Conservation (phyloP, 1,284 basidiomycete species). For the Singerocomus rubriflavus region DNA sequence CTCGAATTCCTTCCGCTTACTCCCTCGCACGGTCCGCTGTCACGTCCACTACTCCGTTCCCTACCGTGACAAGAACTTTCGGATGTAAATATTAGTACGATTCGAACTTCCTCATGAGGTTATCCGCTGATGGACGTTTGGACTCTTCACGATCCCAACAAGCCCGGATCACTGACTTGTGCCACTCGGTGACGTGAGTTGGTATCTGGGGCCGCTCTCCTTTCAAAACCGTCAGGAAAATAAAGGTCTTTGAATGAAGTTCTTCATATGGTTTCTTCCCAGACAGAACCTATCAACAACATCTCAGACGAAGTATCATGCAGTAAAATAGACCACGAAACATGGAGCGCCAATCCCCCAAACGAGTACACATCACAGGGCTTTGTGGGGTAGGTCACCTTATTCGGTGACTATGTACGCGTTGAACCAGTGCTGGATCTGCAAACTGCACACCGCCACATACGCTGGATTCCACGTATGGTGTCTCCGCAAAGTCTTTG, state of each 20-base stretch:
- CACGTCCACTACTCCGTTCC: too few relatives aligned
- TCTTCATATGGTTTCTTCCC: conserved; percentile 24
- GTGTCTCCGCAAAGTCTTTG: conserved; percentile 31
- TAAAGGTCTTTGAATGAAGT: background rate
- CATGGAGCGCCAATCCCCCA: conserved; percentile 30
- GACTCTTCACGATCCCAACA: conserved; percentile 23
- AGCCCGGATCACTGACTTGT: conserved; percentile 14
- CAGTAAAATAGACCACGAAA: conserved; percentile 5
- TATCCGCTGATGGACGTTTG: conserved; percentile 17
- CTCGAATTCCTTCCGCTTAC: too few relatives aligned
- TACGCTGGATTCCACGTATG: conserved; percentile 33
- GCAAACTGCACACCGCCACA: conserved; percentile 35
- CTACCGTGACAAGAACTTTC: too few relatives aligned
- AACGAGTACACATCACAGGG: conserved; percentile 34
- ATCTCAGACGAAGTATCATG: conserved; percentile 9
- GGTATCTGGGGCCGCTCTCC: conserved; percentile 20
- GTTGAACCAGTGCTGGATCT: conserved; percentile 35
- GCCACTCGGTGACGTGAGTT: background rate
- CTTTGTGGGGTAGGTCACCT: conserved; percentile 18
- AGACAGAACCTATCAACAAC: conserved; percentile 18
- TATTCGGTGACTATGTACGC: background rate
- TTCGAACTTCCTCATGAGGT: conserved; percentile 14
- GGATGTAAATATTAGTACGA: background rate
- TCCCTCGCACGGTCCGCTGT: too few relatives aligned
- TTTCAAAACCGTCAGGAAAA: conserved; percentile 5